Conservation (phyloP, 371 early-diverging fungal genomes). For the Syncephalastrum sp. region DNA sequence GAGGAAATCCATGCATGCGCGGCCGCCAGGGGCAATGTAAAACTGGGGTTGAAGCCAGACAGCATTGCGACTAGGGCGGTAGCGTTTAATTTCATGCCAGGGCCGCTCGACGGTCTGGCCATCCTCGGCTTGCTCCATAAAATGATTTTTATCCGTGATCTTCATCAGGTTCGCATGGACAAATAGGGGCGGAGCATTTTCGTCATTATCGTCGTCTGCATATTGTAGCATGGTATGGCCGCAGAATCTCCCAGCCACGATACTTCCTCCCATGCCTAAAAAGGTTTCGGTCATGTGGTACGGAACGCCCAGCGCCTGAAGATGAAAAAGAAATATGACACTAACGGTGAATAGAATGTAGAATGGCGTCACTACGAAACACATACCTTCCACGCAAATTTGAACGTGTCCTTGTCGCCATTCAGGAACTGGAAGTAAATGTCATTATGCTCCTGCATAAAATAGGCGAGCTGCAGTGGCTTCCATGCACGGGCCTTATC, state of each 20-base stretch:
- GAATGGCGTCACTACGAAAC: background rate
- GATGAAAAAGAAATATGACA: background rate
- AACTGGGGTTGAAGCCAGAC: conserved; percentile 36
- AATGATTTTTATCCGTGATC: conserved; percentile 29
- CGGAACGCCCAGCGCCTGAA: conserved; percentile 25
- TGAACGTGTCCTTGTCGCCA: conserved; percentile 50
- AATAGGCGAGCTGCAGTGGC: conserved; percentile 44
- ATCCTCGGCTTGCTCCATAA: conserved; percentile 15
- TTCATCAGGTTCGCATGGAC: conserved; percentile 46
- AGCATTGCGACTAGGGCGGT: conserved; percentile 19
- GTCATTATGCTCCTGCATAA: conserved; percentile 39
- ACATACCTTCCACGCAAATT: conserved; percentile 46
- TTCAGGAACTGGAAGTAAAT: conserved; percentile 46
- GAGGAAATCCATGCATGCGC: conserved; percentile 45
- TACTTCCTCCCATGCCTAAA: conserved; percentile 43
- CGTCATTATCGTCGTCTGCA: conserved; percentile 12
- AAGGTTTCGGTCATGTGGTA: conserved; percentile 38
- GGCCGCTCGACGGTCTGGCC: conserved; percentile 23
- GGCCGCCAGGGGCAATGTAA: conserved; percentile 26
- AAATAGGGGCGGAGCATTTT: conserved; percentile 26
- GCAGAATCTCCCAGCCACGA: conserved; percentile 31
- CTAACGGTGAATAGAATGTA: background rate
- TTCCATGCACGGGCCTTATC: conserved; percentile 37
- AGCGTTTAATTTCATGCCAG: conserved; percentile 38
- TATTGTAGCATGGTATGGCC: conserved; percentile 51